A percentile compares a stretch with the other conserved stretches of the same genome.
Evolutionary conservation across 148 eudicot genomes (phyloP).

Genomic region (Rhododendron mucronatum): DNA sequence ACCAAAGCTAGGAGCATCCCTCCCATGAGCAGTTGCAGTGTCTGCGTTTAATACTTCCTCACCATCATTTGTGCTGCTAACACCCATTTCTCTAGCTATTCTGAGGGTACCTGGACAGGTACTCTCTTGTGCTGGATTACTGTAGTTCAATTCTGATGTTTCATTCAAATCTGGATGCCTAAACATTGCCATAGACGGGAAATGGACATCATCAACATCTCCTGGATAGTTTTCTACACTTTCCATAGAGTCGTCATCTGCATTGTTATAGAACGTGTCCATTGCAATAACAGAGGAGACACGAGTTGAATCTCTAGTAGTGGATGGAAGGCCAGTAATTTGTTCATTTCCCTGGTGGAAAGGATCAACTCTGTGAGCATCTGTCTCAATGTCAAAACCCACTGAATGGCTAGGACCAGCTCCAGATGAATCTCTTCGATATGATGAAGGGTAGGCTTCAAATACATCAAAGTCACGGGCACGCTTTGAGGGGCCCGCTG

Average conservation of each 20-base stretch:
- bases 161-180: slow-evolving; percentile 62
- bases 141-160: slow-evolving; percentile 81
- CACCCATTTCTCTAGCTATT: slow-evolving; percentile 79
- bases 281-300: slow-evolving; percentile 97
- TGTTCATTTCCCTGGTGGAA: slow-evolving; percentile 46
- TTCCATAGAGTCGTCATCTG: slow-evolving; percentile 88
- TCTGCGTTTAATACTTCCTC: slow-evolving; percentile 93
- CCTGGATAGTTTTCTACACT: slow-evolving; percentile 95
- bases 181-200: slow-evolving; percentile 44
- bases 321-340: slow-evolving; percentile 40
- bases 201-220: slow-evolving; percentile 66
- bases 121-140: slow-evolving; percentile 92
- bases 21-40: slow-evolving; percentile 67
- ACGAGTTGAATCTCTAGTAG: slow-evolving; percentile 73
- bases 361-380: slow-evolving; percentile 45
- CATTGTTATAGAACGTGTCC: slow-evolving; percentile 71
- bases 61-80: slow-evolving; percentile 89
- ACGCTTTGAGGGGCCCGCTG: slow-evolving; percentile 93
- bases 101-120: slow-evolving; percentile 62
- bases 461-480: slow-evolving; percentile 48
- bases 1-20: slow-evolving; percentile 84
- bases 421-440: slow-evolving; percentile 63
- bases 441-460: slow-evolving; percentile 54
- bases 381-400: slow-evolving; percentile 58
- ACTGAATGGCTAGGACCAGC: slow-evolving; percentile 90